phyloP scores from a whole-genome alignment of 768 basidiomycete species.

The Imleria badia region DNA sequence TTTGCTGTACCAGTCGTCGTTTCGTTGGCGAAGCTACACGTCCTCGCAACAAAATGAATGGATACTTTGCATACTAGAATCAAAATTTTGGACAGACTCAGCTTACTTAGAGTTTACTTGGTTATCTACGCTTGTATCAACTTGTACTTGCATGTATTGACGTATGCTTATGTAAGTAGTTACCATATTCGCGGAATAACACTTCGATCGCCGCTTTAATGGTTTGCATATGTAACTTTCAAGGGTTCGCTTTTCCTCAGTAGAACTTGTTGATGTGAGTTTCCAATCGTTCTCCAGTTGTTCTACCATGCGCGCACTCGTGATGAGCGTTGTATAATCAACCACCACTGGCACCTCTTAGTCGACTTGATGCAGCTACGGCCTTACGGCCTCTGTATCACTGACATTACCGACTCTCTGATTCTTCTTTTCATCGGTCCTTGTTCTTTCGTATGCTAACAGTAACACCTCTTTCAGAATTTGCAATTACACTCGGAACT shows the following conservation, averaged over 20 bases:
- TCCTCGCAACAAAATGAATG: slow-evolving; percentile 45
- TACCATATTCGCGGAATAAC: too few species aligned
- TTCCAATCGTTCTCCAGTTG: not conserved
- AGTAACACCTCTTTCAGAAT: slow-evolving; percentile 17
- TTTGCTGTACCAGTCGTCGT: slow-evolving; percentile 67
- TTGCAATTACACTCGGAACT: not conserved
- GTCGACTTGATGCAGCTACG: slow-evolving; percentile 61
- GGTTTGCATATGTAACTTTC: not conserved
- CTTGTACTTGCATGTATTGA: too few species aligned
- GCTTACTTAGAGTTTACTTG: too few species aligned
- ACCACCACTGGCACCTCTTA: slow-evolving; percentile 88
- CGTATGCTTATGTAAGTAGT: too few species aligned
- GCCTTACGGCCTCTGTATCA: slow-evolving; percentile 47
- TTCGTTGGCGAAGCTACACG: slow-evolving; percentile 66
- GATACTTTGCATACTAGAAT: not conserved
- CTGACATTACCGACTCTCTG: slow-evolving; percentile 77
- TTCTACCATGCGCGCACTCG: slow-evolving; percentile 17
- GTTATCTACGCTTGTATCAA: too few species aligned
- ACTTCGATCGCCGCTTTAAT: too few species aligned
- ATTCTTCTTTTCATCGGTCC: slow-evolving; percentile 21
- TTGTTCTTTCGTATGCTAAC: slow-evolving; percentile 14
- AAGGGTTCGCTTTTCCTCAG: not conserved
- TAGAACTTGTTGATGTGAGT: slow-evolving; percentile 15
- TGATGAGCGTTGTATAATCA: slow-evolving; percentile 84
- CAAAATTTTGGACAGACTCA: not conserved